A percentile compares a stretch with the other conserved stretches of the same genome.
phyloP scores from a whole-genome alignment of 2,329 filamentous ascomycete species.

The Hansfordia pulvinata region DNA sequence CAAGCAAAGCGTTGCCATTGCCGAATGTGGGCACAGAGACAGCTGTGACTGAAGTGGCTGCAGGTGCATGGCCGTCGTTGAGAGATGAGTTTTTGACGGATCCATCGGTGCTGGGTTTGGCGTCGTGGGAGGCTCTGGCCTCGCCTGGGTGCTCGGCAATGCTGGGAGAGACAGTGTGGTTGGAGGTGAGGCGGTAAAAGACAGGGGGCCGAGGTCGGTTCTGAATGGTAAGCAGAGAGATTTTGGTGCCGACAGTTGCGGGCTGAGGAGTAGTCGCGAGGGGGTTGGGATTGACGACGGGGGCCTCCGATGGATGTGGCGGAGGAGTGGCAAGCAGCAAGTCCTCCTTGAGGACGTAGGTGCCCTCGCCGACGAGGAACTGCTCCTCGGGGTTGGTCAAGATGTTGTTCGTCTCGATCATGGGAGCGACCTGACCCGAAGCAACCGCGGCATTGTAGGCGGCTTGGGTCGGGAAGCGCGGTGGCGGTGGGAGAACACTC shows the following conservation, averaged over 20 bases:
- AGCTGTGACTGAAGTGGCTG: slow-evolving; percentile 38
- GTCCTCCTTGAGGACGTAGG: slow-evolving; percentile 83
- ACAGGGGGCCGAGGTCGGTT: slow-evolving; percentile 40
- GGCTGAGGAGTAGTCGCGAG: slow-evolving; percentile 74
- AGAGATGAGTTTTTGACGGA: no score
- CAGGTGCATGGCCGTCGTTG: no score
- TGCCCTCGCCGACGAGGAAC: slow-evolving; percentile 91
- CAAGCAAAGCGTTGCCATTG: slow-evolving; percentile 67
- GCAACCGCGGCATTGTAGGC: slow-evolving; percentile 61
- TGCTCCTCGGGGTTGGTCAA: slow-evolving; percentile 77
- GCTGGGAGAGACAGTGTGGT: slow-evolving; percentile 34
- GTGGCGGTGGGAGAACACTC: slow-evolving; percentile 76
- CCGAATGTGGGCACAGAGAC: slow-evolving; percentile 59
- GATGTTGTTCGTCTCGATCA: slow-evolving; percentile 91
- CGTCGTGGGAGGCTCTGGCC: slow-evolving; percentile 44
- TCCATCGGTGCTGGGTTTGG: slow-evolving; percentile 40
- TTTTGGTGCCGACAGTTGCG: slow-evolving; percentile 71
- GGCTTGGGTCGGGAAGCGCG: slow-evolving; percentile 64
- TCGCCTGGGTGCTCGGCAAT: slow-evolving; percentile 51
- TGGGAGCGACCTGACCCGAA: slow-evolving; percentile 52
- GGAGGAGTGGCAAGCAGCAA: slow-evolving; percentile 86
- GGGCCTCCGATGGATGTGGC: slow-evolving; percentile 87
- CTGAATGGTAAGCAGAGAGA: slow-evolving; percentile 65
- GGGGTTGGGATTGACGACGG: slow-evolving; percentile 77
- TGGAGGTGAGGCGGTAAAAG: slow-evolving; percentile 39